Evolutionary conservation across 257 asterid genomes (phyloP), one percentile per base, ranked within the genome.

Genomic region (Scutellaria galericulata): DNA sequence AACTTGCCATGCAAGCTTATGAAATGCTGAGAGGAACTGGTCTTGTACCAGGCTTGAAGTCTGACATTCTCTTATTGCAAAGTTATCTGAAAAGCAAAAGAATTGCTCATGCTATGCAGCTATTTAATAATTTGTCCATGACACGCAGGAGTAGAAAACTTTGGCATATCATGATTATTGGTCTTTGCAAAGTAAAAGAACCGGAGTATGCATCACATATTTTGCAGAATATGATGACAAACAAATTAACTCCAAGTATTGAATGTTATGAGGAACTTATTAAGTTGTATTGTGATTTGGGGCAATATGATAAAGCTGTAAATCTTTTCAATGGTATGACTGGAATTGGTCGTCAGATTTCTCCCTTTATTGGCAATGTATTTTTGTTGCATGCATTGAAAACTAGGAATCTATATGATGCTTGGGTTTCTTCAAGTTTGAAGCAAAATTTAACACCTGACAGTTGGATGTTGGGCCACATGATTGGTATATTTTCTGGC

Each of bases 261-360:
- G 83, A 83, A 78, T 91, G 91, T 80, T 88, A 89, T 13, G 99
- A 91, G 86, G 90, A 84, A 80, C 90, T 94, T 74, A 86, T 94
- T 58, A 87, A 82, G 80, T 31, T 75, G 73, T 77, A 81, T 56
- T 91, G 98, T 73, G 75, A 64, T 52, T 20, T 62, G 71, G 71
- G 63, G 35, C 75, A 79, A 13, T 94, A 86, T 72, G 9, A 41
- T 48, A 10, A 22, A 48, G 97, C 96, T 59, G 35, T 92, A 61
- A 74, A 74, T 74, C 71, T 88, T 64, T 79, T 92, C 48, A 86
- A 88, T 71, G 92, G 83, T 68, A 81, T 91, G 92, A 79, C 82
- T 35, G 67, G 40, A 75, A 22, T 71, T 44, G 96, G 98, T 71
- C 96, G 88, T 48, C 81, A 61, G 0, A 22, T 92, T 53, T 82